Evolutionary conservation across 2,329 filamentous ascomycete species (phyloP).

Genomic region (Thielaviopsis musarum): DNA sequence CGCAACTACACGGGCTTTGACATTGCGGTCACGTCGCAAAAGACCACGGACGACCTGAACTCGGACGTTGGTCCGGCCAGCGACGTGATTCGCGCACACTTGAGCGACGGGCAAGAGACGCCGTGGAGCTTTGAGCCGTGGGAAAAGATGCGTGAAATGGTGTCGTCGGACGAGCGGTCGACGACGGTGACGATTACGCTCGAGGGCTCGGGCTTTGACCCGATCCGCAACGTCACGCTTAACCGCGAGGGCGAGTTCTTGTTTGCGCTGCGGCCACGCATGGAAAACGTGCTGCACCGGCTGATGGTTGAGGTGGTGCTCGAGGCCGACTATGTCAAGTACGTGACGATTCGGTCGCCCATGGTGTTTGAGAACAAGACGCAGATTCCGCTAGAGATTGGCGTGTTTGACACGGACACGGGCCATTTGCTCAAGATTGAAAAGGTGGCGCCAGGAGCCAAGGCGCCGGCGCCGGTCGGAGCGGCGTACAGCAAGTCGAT

Average conservation of each 20-base stretch:
- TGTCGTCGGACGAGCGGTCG: conserved; percentile 67
- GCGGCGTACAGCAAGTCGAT: conserved; percentile 80
- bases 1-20: conserved; percentile 94
- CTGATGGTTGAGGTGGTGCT: conserved; percentile 83
- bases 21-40: conserved; percentile 52
- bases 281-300: conserved; percentile 70
- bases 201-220: conserved; percentile 87
- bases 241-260: conserved; percentile 88
- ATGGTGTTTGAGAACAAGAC: conserved; percentile 90
- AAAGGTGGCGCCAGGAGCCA: conserved; percentile 86
- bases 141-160: conserved; percentile 85
- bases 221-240: conserved; percentile 71
- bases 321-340: conserved; percentile 92
- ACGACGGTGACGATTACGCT: conserved; percentile 68
- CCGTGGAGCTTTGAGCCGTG: conserved; percentile 97
- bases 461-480: conserved; percentile 77
- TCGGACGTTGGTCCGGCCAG: not conserved
- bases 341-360: conserved; percentile 87
- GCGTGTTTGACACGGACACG: conserved; percentile 73
- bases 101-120: conserved; percentile 77
- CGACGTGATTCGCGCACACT: conserved; percentile 54
- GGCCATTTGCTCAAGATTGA: conserved; percentile 93
- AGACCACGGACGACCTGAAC: conserved; percentile 21
- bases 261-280: conserved; percentile 76
- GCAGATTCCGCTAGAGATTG: conserved; percentile 86